Conservation (phyloP, 352 stramenopile genomes). For the Globisporangium heterothallicum region DNA sequence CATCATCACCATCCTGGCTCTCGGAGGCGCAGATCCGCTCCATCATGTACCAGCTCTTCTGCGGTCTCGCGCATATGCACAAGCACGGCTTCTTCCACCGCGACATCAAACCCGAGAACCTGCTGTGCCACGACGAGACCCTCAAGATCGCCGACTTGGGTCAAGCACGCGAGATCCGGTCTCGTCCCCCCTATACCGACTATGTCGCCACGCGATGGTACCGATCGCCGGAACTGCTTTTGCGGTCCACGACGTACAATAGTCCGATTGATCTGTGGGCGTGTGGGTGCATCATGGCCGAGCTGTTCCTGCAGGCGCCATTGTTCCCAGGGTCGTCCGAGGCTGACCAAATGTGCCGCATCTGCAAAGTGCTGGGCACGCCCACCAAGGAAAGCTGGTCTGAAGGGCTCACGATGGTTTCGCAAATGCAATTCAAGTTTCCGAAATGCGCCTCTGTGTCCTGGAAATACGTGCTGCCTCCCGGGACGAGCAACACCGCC, state of each 20-base stretch:
- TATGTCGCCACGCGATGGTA: conserved; percentile 82
- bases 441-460: conserved; percentile 79
- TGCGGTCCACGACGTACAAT: conserved; percentile 69
- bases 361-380: conserved; percentile 89
- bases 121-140: conserved; percentile 51
- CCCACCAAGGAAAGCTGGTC: conserved; percentile 88
- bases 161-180: conserved; percentile 70
- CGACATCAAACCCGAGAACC: conserved; percentile 80
- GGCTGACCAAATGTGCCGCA: conserved; percentile 95
- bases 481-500: conserved; percentile 51
- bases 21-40: conserved; percentile 64
- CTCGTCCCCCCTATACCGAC: conserved; percentile 60
- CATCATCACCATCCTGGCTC: conserved; percentile 24
- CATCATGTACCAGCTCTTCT: conserved; percentile 78
- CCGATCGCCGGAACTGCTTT: conserved; percentile 61
- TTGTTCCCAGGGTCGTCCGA: conserved; percentile 88
- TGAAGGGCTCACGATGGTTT: conserved; percentile 84
- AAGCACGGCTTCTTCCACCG: conserved; percentile 82
- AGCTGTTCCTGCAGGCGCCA: conserved; percentile 63
- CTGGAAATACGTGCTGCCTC: conserved; percentile 67
- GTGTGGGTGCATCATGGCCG: conserved; percentile 77
- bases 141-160: conserved; percentile 77
- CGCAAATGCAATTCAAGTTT: conserved; percentile 91
- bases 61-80: conserved; percentile 72
- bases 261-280: conserved; percentile 81